A percentile compares a stretch with the other conserved stretches of the same genome.
Conservation (phyloP, 768 basidiomycete genomes). For the Tephrocybe sp. region DNA sequence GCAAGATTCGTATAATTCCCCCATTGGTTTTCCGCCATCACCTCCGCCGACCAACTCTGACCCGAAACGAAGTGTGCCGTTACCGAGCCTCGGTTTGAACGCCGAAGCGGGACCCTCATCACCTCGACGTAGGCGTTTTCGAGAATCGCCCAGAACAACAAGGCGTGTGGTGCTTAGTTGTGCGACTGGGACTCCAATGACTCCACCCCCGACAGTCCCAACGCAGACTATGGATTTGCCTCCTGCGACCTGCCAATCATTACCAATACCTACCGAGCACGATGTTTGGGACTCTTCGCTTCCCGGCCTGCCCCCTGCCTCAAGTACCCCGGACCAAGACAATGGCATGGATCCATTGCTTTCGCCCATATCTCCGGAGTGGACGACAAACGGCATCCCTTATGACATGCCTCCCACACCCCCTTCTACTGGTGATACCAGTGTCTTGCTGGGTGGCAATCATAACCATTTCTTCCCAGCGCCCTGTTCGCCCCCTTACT, state of each 20-base stretch:
- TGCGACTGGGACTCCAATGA: slow-evolving; percentile 28
- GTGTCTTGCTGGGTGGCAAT: slow-evolving; percentile 4
- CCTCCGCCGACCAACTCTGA: slow-evolving; percentile 26
- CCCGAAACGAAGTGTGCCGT: slow-evolving; percentile 25
- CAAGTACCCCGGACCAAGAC: slow-evolving; percentile 2
- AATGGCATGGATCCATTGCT: slow-evolving; percentile 3
- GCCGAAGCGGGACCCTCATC: slow-evolving; percentile 4
- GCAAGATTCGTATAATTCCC: neutral
- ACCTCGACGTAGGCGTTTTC: slow-evolving; percentile 25
- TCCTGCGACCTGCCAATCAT: slow-evolving; percentile 27
- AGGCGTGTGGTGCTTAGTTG: slow-evolving; percentile 26
- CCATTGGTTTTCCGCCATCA: slow-evolving; percentile 18
- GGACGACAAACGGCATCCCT: slow-evolving; percentile 12
- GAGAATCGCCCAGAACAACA: slow-evolving; percentile 32
- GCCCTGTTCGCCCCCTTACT: slow-evolving; percentile 4
- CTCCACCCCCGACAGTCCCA: slow-evolving; percentile 44
- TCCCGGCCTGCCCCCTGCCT: slow-evolving; percentile 3
- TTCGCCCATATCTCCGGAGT: slow-evolving; percentile 19
- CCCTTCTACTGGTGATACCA: neutral
- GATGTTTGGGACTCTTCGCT: slow-evolving; percentile 13
- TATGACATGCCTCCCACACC: slow-evolving; percentile 7
- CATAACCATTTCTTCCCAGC: neutral
- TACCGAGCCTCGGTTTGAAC: slow-evolving; percentile 18
- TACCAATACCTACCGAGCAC: slow-evolving; percentile 9
- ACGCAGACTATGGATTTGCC: slow-evolving; percentile 36